Conservation (phyloP, 306 rosid genomes). For the Gastrolobium bilobum region DNA sequence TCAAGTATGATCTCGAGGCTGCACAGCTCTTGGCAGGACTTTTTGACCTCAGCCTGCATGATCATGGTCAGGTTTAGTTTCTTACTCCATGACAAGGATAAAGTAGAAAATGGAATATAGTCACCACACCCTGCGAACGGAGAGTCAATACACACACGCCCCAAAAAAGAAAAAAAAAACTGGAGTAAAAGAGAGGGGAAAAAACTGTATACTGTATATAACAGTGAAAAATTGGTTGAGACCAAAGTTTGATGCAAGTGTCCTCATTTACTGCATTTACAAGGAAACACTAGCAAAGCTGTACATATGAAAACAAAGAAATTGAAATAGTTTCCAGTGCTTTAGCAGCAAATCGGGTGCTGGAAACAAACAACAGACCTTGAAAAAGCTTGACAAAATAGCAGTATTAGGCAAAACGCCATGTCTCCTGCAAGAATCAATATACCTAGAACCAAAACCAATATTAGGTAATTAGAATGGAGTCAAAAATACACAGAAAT, state of each 20-base stretch:
- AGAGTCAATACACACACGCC: background rate
- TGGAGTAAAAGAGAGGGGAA: background rate
- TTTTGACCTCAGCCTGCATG: constrained; percentile 71
- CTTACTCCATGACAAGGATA: constrained; percentile 37
- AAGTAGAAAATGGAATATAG: constrained; percentile 28
- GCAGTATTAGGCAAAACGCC: constrained; percentile 66
- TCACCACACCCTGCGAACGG: background rate
- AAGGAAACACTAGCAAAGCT: constrained; percentile 34
- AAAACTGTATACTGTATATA: background rate
- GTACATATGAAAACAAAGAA: constrained; percentile 33
- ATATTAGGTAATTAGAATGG: constrained; percentile 12
- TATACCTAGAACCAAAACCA: constrained; percentile 66
- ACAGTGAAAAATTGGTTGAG: constrained; percentile 23
- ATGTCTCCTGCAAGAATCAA: constrained; percentile 70
- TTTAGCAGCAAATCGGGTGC: constrained; percentile 16
- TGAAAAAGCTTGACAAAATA: constrained; percentile 65
- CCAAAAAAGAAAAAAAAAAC: background rate
- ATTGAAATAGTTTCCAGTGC: background rate
- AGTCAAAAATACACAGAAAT: constrained; percentile 10
- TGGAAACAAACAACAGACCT: constrained; percentile 64
- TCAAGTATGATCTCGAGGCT: constrained; percentile 70
- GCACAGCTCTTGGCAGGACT: constrained; percentile 59
- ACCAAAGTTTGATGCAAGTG: constrained; percentile 9
- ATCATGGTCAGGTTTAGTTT: constrained; percentile 42
- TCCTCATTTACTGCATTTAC: background rate